A percentile compares a stretch with the other conserved stretches of the same genome.
phyloP scores from a whole-genome alignment of 2,329 filamentous ascomycete genomes.

The Calonectria naviculata region DNA sequence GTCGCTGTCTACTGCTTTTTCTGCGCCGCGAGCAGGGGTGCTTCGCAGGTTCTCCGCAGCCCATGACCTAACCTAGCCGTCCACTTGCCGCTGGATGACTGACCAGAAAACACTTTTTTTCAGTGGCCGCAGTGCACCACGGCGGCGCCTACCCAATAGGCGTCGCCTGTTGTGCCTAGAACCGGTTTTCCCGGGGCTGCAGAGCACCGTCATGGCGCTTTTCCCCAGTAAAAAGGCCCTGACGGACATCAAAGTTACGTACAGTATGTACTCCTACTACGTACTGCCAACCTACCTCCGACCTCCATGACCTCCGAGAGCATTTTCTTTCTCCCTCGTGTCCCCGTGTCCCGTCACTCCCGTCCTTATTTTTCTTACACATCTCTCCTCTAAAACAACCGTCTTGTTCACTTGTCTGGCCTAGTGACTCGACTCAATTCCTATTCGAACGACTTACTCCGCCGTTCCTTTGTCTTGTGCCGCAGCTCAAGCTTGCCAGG shows the following conservation, averaged over 20 bases:
- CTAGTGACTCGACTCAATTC: conserved; percentile 30
- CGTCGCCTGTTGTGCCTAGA: conserved; percentile 34
- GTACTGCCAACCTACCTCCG: conserved; percentile 6
- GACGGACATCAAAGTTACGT: conserved; percentile 41
- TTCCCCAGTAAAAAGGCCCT: conserved; percentile 28
- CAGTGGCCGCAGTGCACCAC: conserved; percentile 31
- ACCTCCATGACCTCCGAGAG: conserved; percentile 19
- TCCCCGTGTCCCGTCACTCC: conserved; percentile 20
- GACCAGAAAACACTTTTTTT: conserved; percentile 16
- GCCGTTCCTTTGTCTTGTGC: conserved; percentile 54
- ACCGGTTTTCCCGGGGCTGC: conserved; percentile 42
- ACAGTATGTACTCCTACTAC: conserved; percentile 28
- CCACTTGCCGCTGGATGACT: conserved; percentile 8
- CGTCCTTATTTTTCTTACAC: conserved; percentile 13
- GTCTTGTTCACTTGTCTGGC: conserved; percentile 27
- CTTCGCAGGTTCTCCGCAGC: conserved; percentile 17
- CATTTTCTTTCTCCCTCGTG: conserved; percentile 38
- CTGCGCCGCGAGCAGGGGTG: neutral
- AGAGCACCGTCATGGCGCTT: conserved; percentile 41
- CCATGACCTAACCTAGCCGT: conserved; percentile 12
- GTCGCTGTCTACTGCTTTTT: neutral
- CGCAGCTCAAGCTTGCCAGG: conserved; percentile 45
- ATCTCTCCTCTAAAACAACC: conserved; percentile 25
- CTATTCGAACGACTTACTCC: conserved; percentile 57
- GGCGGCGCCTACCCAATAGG: conserved; percentile 33